Base-by-base conservation (phyloP, 768 basidiomycete genomes). In the Pleurotus ostreatus region DNA sequence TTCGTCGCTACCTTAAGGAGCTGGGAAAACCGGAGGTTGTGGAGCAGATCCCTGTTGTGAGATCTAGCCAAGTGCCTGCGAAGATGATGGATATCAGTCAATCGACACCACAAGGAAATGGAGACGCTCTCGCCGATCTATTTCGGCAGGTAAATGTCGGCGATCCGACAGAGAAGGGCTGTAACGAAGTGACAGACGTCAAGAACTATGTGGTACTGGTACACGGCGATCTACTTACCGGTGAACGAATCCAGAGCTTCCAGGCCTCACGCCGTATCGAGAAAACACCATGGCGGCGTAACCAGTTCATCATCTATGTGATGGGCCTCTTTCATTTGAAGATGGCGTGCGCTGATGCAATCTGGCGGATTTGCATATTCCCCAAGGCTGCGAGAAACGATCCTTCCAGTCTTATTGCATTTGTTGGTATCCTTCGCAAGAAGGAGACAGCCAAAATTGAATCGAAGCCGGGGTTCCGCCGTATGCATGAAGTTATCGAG, bases 401-500 rank as follows among this genome's bases (percentile, higher is more conserved):
- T 46, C 2, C 15, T 2, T 65, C 47, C 13, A 53, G 62, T 20
- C 46, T 71, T 0, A 61, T 69, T 25, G n/a, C 56, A 3, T 61
- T 66, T 47, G 58, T 71, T 5, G 59, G 45, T 2, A 20, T 49
- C 0, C 34, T 74, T 1, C 64, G 64, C 0, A 72, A 69, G 4
- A 63, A 65, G 16, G 67, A 74, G 57, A 72, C 65, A 1, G 65
- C 62, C 0, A 73, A 68, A 34, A 68, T 70, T 47, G 60, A 44
- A 9, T 34, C 61, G 1, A 70, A 72, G 15, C 74, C 73, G 0
- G 68, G 67, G 1, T 76, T 75, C 56, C 61, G 65, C 0, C 40
- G 61, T 2, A 75, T 72, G 65, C 74, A 78, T 43, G 62, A 76
- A 30, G 43, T 71, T 0, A 68, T 76, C 11, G 39, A 53, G 2